Evolutionary conservation across 495 filamentous ascomycete genomes (phyloP).

Genomic region (Aspergillus baeticus): DNA sequence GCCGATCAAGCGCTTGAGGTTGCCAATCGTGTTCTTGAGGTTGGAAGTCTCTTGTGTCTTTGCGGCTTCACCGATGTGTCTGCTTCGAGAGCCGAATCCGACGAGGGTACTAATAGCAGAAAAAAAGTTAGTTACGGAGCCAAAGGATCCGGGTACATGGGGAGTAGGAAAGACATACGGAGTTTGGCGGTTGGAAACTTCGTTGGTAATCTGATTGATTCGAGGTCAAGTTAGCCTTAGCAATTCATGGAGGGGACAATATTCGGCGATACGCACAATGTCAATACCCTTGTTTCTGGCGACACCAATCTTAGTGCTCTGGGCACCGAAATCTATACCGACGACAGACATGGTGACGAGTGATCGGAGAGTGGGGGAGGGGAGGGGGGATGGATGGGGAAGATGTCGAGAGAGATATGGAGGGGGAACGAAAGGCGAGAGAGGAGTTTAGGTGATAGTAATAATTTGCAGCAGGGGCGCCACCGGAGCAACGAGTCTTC

Average conservation of each 20-base stretch:
- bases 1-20: slow-evolving; percentile 87
- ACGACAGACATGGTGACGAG: slow-evolving; percentile 66
- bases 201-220: slow-evolving; percentile 81
- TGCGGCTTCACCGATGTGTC: slow-evolving; percentile 90
- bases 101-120: slow-evolving; percentile 71
- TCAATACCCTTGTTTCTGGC: slow-evolving; percentile 97
- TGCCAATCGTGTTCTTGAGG: slow-evolving; percentile 95
- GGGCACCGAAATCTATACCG: slow-evolving; percentile 93
- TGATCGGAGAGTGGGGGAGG: slow-evolving; percentile 18
- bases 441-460: slow-evolving; percentile 20
- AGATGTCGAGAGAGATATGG: slow-evolving; percentile 31
- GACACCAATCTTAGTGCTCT: slow-evolving; percentile 97
- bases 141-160: neutral
- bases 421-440: slow-evolving; percentile 22
- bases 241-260: neutral
- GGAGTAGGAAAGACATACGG: slow-evolving; percentile 57
- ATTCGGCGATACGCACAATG: slow-evolving; percentile 71
- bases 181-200: slow-evolving; percentile 97
- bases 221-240: slow-evolving; percentile 21
- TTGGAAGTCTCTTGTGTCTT: slow-evolving; percentile 99
- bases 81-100: slow-evolving; percentile 87
- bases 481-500: neutral
- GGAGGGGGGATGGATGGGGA: slow-evolving; percentile 18
- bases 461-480: slow-evolving; percentile 43
- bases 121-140: slow-evolving; percentile 30